These are phyloP conservation scores for Aspergillus pseudoterreus DNA, from an alignment of 2,329 filamentous ascomycete genomes.

Conservation along the genomic window DNA sequence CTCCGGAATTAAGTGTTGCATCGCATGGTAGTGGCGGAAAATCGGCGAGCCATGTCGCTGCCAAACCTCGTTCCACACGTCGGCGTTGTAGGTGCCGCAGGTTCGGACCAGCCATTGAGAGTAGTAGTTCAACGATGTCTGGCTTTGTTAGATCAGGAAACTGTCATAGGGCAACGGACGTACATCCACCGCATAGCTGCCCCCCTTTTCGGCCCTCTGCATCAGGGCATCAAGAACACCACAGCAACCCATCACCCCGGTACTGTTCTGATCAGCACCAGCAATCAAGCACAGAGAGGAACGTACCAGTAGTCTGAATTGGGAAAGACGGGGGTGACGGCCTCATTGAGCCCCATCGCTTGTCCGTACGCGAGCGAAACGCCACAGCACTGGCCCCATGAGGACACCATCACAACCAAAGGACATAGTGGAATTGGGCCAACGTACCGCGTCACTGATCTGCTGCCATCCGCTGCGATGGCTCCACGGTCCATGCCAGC, in stretches of 20 bases:
- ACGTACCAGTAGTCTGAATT: slow-evolving; percentile 44
- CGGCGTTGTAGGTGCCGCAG: slow-evolving; percentile 1
- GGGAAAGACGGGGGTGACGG: slow-evolving; percentile 44
- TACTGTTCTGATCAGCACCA: background rate
- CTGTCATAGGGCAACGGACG: background rate
- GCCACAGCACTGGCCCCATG: slow-evolving; percentile 29
- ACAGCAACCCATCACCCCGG: slow-evolving; percentile 1
- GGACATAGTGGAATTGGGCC: background rate
- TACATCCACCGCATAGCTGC: slow-evolving; percentile 4
- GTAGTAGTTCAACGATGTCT: slow-evolving; percentile 9
- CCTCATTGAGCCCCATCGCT: slow-evolving; percentile 45
- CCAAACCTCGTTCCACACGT: slow-evolving; percentile 47
- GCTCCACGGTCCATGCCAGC: slow-evolving; percentile 61
- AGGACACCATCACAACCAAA: background rate
- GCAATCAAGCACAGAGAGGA: background rate
- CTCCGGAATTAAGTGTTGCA: slow-evolving; percentile 41
- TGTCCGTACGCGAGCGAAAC: slow-evolving; percentile 46
- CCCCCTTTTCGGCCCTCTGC: slow-evolving; percentile 1
- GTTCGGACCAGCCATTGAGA: slow-evolving; percentile 9
- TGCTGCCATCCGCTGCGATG: slow-evolving; percentile 67
- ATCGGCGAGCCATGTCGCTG: slow-evolving; percentile 40
- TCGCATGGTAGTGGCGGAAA: slow-evolving; percentile 51
- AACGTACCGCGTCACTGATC: slow-evolving; percentile 61
- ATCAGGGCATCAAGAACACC: slow-evolving; percentile 1
- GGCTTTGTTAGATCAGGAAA: background rate